Conservation (phyloP, 208 protist species). For the Endotrypanum monterogeii region DNA sequence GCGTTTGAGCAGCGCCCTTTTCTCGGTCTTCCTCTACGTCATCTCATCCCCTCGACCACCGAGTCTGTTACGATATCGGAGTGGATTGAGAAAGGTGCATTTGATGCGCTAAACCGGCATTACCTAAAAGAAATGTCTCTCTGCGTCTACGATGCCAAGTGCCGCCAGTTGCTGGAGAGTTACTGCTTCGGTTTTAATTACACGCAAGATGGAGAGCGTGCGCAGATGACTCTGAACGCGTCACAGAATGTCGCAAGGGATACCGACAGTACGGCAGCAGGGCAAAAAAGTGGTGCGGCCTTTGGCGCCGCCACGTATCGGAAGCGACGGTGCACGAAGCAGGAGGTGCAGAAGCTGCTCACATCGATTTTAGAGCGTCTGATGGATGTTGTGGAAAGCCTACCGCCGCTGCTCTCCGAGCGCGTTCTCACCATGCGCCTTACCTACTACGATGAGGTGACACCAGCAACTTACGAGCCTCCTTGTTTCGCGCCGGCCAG, state of each 20-base stretch:
- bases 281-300: not conserved
- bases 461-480: constrained; percentile 72
- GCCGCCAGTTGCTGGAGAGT: constrained; percentile 66
- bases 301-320: not conserved
- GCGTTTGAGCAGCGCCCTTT: constrained; percentile 65
- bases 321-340: constrained; percentile 38
- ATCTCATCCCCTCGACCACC: constrained; percentile 56
- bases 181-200: constrained; percentile 81
- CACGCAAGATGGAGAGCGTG: constrained; percentile 45
- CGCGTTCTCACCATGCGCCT: constrained; percentile 79
- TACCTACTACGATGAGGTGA: constrained; percentile 73
- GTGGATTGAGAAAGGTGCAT: constrained; percentile 81
- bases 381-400: constrained; percentile 56
- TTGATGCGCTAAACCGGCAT: constrained; percentile 78
- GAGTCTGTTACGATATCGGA: constrained; percentile 64
- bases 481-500: constrained; percentile 74
- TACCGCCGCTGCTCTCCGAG: constrained; percentile 70
- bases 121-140: constrained; percentile 82
- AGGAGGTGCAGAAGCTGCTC: constrained; percentile 64
- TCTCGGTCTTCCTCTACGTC: constrained; percentile 60
- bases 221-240: constrained; percentile 47
- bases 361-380: constrained; percentile 58
- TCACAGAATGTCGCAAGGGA: constrained; percentile 27
- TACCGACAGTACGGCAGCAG: not conserved
- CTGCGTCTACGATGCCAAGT: constrained; percentile 70